Evolutionary conservation across 345 rosid genomes (phyloP), one percentile per base, ranked within the genome.

Genomic region (Boechera retrofracta): DNA sequence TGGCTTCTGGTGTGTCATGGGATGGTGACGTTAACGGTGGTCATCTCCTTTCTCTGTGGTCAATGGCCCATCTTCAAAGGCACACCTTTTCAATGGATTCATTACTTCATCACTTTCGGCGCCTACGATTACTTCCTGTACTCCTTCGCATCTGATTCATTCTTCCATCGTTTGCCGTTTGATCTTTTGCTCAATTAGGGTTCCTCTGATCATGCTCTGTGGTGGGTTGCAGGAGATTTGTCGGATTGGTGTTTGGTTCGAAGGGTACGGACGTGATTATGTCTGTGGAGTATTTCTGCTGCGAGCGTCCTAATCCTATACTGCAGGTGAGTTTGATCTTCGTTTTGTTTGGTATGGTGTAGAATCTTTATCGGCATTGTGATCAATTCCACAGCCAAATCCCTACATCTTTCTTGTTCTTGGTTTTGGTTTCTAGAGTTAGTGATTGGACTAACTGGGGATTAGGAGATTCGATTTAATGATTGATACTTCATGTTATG

Each of bases 11-110:
- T 85, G 18, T 79, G 89, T 72, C 96, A 92, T 47, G 97, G 98
- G 72, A 49, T 90, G 61, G 47, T 77, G 26, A 95, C 96, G 31
- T 75, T 87, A 26, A 36, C 84, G 9, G 88, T 90, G 31, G 84
- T 89, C 58, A 78, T 90, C 73, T 85, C 99, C 2, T 89, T 95
- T 81, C 90, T 95, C 49, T 95, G 98, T 60, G 98, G 99, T n/a
- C 97, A 90, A 69, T 92, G 97, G 99, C 98, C 98, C 10, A 88
- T 92, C 86, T 92, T 92, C 78, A 83, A 83, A 31, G 86, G 87
- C 82, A 94, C 98, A 36, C 93, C 93, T 36, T 85, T 94, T 76
- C 83, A 87, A 62, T 76, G 83, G 80, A 80, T 90, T 86, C 90
- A 90, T 72, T 56, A 72, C 85, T 92, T 90, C 80, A 63, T 95